Conservation (phyloP, 352 stramenopile species). For the Phytopythium litorale region DNA sequence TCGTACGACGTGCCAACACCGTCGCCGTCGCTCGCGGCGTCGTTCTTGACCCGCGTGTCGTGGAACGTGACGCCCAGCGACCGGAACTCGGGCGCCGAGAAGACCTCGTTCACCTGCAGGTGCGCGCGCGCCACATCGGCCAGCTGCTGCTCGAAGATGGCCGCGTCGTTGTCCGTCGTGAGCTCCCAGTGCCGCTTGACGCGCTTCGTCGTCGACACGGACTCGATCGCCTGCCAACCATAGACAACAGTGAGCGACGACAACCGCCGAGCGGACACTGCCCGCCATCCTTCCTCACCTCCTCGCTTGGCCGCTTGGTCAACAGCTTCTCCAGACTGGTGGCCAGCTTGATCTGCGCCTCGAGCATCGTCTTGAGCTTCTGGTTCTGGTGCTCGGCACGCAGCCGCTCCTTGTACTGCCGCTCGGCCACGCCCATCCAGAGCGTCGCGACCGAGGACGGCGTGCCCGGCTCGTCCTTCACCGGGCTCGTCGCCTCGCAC, state of each 20-base stretch:
- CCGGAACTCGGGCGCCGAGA: slow-evolving; percentile 14
- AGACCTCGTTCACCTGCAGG: slow-evolving; percentile 15
- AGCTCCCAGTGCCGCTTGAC: slow-evolving; percentile 8
- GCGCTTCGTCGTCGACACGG: slow-evolving; percentile 13
- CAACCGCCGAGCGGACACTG: neutral
- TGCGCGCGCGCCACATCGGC: slow-evolving; percentile 14
- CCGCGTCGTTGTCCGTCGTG: slow-evolving; percentile 13
- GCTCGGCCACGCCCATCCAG: slow-evolving; percentile 22
- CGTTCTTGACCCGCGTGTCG: slow-evolving; percentile 14
- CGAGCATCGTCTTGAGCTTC: slow-evolving; percentile 33
- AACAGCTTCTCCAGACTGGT: slow-evolving; percentile 22
- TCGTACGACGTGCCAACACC: slow-evolving; percentile 31
- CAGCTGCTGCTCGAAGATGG: slow-evolving; percentile 26
- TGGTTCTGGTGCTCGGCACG: slow-evolving; percentile 27
- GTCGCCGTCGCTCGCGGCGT: slow-evolving; percentile 7
- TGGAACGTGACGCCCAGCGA: slow-evolving; percentile 8
- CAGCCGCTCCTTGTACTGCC: slow-evolving; percentile 23
- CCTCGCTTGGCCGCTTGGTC: slow-evolving; percentile 10
- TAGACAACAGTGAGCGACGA: too few relatives aligned
- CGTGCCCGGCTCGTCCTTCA: neutral
- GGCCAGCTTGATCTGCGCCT: slow-evolving; percentile 20
- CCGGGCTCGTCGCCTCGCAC: neutral
- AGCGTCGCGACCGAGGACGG: neutral
- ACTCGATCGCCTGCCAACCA: slow-evolving; percentile 6
- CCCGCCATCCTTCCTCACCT: neutral